Conservation (phyloP, 331 rosid genomes). For the Arachis monticola region DNA sequence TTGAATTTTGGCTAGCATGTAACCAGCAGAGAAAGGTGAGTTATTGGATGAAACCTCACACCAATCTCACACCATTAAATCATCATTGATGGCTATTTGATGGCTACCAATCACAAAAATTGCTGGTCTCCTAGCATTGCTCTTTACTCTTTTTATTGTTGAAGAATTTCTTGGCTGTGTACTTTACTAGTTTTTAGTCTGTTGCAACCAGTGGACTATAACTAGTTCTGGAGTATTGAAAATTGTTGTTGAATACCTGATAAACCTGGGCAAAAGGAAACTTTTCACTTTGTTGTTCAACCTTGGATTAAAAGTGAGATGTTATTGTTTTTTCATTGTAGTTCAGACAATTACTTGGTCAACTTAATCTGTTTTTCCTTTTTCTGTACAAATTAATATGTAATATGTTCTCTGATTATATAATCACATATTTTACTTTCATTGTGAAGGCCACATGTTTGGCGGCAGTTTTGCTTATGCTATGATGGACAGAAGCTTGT, state of each 20-base stretch:
- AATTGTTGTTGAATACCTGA: background rate
- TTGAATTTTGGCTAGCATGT: too few species aligned
- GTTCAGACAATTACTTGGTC: conserved; percentile 21
- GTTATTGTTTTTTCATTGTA: conserved; percentile 15
- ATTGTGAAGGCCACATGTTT: conserved; percentile 77
- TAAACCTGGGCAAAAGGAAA: background rate
- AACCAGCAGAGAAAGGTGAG: too few species aligned
- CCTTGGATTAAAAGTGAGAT: background rate
- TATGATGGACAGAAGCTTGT: conserved; percentile 76
- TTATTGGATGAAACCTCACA: too few species aligned
- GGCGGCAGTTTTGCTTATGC: conserved; percentile 93
- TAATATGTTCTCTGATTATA: too few species aligned
- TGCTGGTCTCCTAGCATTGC: too few species aligned
- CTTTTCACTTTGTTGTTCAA: background rate
- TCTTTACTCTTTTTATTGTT: background rate
- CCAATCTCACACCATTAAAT: too few species aligned
- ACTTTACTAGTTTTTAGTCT: background rate
- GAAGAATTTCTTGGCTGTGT: background rate
- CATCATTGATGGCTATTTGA: too few species aligned
- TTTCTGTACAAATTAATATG: too few species aligned
- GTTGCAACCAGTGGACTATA: too few species aligned
- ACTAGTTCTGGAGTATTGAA: background rate
- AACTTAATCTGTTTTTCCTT: background rate
- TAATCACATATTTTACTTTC: conserved; percentile 15
- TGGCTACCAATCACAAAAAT: too few species aligned